A percentile compares a stretch with the other conserved stretches of the same genome.
Evolutionary conservation across 371 early-diverging fungal species (phyloP).

Genomic region (Conidiobolus incongruus): DNA sequence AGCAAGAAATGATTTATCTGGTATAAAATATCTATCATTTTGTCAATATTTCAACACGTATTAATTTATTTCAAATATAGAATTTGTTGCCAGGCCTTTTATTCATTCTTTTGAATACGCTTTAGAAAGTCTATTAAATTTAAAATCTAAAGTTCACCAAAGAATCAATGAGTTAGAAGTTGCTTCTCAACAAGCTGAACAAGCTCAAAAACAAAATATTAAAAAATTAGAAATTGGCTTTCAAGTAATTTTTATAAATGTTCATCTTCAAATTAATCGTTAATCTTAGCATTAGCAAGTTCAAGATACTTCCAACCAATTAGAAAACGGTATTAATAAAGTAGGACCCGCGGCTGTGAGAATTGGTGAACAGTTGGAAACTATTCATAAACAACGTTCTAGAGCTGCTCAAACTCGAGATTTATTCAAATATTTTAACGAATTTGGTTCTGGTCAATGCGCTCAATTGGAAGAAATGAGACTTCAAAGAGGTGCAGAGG

Average conservation of each 20-base stretch:
- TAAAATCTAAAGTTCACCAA: constrained; percentile 47
- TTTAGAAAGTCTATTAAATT: constrained; percentile 47
- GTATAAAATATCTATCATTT: neutral
- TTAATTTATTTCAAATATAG: constrained; percentile 3
- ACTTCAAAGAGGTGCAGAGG: constrained; percentile 48
- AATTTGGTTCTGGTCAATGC: constrained; percentile 53
- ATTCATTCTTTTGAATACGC: constrained; percentile 74
- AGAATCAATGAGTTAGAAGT: constrained; percentile 67
- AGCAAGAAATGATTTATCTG: constrained; percentile 1
- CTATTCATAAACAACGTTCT: constrained; percentile 70
- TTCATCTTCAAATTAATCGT: neutral
- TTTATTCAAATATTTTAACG: constrained; percentile 72
- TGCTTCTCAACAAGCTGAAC: constrained; percentile 41
- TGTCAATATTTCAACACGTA: neutral
- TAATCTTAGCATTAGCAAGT: constrained; percentile 31
- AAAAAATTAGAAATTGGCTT: constrained; percentile 41
- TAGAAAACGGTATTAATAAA: constrained; percentile 71
- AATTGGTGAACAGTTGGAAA: constrained; percentile 91
- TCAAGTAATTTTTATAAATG: constrained; percentile 30
- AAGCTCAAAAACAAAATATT: constrained; percentile 45
- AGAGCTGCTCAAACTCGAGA: constrained; percentile 74
- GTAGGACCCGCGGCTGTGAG: constrained; percentile 90
- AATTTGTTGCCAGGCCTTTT: constrained; percentile 59
- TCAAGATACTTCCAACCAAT: constrained; percentile 48
- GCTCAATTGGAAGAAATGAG: constrained; percentile 47